Evolutionary conservation across 2,329 filamentous ascomycete genomes (phyloP).

Genomic region (Talaromyces sp.): DNA sequence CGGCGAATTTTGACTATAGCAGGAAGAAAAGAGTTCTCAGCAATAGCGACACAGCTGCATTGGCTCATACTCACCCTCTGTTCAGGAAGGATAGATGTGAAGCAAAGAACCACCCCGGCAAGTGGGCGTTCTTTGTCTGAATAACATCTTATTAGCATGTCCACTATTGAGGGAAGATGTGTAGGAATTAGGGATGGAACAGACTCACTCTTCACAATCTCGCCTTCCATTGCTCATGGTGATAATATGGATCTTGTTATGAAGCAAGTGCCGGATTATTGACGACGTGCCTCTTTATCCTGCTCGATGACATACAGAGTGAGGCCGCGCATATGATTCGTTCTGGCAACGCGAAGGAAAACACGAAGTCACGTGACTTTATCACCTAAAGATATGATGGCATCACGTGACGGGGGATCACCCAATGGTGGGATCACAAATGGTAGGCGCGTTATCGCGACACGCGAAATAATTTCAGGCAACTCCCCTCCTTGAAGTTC

Average conservation of each 20-base stretch:
- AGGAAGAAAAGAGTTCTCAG: constrained; percentile 16
- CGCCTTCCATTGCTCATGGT: constrained; percentile 43
- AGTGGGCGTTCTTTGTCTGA: constrained; percentile 61
- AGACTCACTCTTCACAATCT: constrained; percentile 33
- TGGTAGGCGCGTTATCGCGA: constrained; percentile 15
- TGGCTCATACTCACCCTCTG: constrained; percentile 58
- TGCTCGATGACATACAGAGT: background rate
- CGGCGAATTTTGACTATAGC: constrained; percentile 39
- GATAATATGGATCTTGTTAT: constrained; percentile 10
- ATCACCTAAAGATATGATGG: background rate
- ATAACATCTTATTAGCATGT: constrained; percentile 22
- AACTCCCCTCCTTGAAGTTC: background rate
- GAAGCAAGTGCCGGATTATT: background rate
- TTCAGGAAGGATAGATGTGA: constrained; percentile 77
- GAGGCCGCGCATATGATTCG: constrained; percentile 3
- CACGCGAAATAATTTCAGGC: constrained; percentile 15
- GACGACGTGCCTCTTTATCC: background rate
- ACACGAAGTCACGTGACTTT: constrained; percentile 14
- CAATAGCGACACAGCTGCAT: constrained; percentile 5
- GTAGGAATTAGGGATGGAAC: background rate
- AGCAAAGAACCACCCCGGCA: constrained; percentile 73
- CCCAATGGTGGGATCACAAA: background rate
- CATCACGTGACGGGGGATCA: background rate
- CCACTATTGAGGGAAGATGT: background rate
- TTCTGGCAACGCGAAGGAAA: constrained; percentile 2